Evolutionary conservation across 495 filamentous ascomycete species (phyloP).

Genomic region (Corynascus novoguineensis): DNA sequence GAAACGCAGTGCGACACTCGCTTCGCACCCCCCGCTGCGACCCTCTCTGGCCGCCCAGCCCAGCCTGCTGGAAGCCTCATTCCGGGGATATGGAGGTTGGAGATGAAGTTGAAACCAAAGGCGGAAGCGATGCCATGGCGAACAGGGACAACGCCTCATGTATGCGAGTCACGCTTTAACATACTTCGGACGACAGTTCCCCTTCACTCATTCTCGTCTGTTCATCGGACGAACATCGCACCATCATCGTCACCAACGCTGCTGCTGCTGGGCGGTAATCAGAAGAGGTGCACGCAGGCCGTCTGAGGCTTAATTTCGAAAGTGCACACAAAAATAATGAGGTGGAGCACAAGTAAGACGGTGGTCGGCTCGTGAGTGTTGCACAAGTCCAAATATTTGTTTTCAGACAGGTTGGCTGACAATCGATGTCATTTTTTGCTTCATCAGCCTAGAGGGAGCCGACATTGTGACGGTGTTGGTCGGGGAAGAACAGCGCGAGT

Average conservation of each 20-base stretch:
- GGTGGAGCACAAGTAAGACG: conserved; percentile 18
- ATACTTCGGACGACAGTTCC: conserved; percentile 1
- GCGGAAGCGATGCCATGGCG: not conserved
- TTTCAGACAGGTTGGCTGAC: too few species aligned
- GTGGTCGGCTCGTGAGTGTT: conserved; percentile 19
- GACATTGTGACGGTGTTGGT: conserved; percentile 40
- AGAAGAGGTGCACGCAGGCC: not conserved
- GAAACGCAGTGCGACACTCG: not conserved
- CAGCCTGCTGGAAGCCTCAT: not conserved
- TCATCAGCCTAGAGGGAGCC: conserved; percentile 26
- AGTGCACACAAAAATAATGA: conserved; percentile 11
- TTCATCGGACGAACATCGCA: not conserved
- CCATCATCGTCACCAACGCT: not conserved
- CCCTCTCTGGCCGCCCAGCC: not conserved
- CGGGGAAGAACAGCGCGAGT: conserved; percentile 38
- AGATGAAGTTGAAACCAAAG: not conserved
- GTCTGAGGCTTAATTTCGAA: too few species aligned
- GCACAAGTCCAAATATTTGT: not conserved
- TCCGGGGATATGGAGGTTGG: too few species aligned
- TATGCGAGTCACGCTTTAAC: not conserved
- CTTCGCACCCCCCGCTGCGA: not conserved
- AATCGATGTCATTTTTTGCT: too few species aligned
- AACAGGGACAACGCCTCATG: conserved; percentile 2
- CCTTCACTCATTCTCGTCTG: not conserved
- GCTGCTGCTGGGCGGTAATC: conserved; percentile 2